Conservation (phyloP, 495 filamentous ascomycete species). For the Penicillium salamii region DNA sequence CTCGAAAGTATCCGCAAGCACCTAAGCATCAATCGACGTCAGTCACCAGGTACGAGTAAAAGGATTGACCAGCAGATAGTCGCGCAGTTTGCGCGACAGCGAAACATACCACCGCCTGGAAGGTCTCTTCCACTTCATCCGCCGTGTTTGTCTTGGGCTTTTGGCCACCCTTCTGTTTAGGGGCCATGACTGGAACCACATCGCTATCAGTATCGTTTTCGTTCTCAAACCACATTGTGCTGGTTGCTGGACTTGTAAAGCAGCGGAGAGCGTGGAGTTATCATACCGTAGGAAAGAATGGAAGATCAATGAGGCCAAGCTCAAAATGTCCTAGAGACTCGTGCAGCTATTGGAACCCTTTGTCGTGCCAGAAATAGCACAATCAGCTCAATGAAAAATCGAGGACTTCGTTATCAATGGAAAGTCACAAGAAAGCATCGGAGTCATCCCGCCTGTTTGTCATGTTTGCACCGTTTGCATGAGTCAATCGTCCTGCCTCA, state of each 20-base stretch:
- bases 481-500: not conserved
- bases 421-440: slow-evolving; percentile 36
- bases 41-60: slow-evolving; percentile 1
- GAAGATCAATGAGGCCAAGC: not conserved
- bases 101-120: slow-evolving; percentile 80
- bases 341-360: not conserved
- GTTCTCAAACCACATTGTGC: slow-evolving; percentile 1
- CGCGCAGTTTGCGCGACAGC: not conserved
- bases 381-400: not conserved
- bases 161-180: slow-evolving; percentile 60
- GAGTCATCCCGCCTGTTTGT: slow-evolving; percentile 37
- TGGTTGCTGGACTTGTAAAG: not conserved
- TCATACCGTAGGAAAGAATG: slow-evolving; percentile 1
- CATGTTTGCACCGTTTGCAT: slow-evolving; percentile 37
- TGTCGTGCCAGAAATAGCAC: not conserved
- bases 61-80: slow-evolving; percentile 10
- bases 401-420: slow-evolving; percentile 15
- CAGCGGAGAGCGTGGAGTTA: not conserved
- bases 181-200: slow-evolving; percentile 31
- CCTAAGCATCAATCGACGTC: slow-evolving; percentile 35
- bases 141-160: slow-evolving; percentile 59
- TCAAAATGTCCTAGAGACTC: not conserved
- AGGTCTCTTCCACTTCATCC: slow-evolving; percentile 73
- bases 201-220: not conserved
- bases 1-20: slow-evolving; percentile 92